These are phyloP conservation scores for Fremontodendron californicum DNA, from an alignment of 345 rosid species.

Conservation along the genomic window DNA sequence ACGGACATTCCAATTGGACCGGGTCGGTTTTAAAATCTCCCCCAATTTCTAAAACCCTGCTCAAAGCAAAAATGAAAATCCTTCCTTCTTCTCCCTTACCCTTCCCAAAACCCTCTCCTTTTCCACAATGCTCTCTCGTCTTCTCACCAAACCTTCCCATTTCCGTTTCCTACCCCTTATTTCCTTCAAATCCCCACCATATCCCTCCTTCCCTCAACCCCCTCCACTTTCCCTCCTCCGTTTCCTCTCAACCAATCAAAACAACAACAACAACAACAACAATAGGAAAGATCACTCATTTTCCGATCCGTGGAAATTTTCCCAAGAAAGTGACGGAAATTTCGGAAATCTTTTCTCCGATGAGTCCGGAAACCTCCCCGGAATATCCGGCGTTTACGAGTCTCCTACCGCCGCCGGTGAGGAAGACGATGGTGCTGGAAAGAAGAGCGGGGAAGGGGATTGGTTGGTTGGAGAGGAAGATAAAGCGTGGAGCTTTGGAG, in stretches of 20 bases:
- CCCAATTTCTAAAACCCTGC: background rate
- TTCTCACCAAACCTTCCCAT: slow-evolving; percentile 53
- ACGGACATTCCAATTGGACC: background rate
- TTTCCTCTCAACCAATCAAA: slow-evolving; percentile 43
- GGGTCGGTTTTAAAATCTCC: background rate
- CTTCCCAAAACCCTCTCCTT: background rate
- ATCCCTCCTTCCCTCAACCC: slow-evolving; percentile 16
- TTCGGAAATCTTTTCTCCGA: slow-evolving; percentile 32
- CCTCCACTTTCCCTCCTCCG: slow-evolving; percentile 31
- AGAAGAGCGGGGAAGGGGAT: slow-evolving; percentile 20
- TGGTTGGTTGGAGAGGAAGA: slow-evolving; percentile 31
- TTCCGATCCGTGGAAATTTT: slow-evolving; percentile 47
- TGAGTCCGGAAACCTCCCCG: slow-evolving; percentile 30
- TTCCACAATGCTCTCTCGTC: slow-evolving; percentile 62
- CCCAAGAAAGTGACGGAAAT: slow-evolving; percentile 40
- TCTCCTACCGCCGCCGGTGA: background rate
- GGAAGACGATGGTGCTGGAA: background rate
- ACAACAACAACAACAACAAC: slow-evolving; percentile 22
- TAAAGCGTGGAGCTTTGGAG: slow-evolving; percentile 47
- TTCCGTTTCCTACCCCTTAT: slow-evolving; percentile 42
- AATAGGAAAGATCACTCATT: slow-evolving; percentile 22
- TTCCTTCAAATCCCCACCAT: slow-evolving; percentile 31
- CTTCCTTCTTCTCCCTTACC: background rate
- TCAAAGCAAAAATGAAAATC: background rate
- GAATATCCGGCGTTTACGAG: slow-evolving; percentile 21